Percentiles rank a stretch among this genome's conserved stretches.
Conservation (phyloP, 805 yeast genomes). For the Myxozyma melibiosi region DNA sequence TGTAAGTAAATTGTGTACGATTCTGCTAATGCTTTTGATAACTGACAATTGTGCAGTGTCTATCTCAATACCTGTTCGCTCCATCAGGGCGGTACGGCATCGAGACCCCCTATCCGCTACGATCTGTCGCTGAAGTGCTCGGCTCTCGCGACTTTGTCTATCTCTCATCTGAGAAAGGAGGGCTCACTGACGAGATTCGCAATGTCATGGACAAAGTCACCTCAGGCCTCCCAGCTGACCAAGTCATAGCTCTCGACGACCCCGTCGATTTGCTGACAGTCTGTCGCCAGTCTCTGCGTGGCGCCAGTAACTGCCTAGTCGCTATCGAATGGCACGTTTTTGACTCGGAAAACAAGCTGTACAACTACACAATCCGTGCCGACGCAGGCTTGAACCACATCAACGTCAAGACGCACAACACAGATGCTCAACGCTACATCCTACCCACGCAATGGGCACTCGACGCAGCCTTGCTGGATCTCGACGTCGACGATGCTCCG, state of each 20-base stretch:
- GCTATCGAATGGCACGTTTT: constrained; percentile 42
- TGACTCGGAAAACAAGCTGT: constrained; percentile 35
- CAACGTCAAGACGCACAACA: constrained; percentile 34
- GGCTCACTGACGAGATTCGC: constrained; percentile 37
- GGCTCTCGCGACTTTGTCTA: constrained; percentile 38
- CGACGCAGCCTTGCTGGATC: constrained; percentile 33
- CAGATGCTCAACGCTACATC: constrained; percentile 38
- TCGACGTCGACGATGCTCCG: constrained; percentile 21
- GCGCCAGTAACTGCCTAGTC: constrained; percentile 40
- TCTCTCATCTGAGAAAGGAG: constrained; percentile 21
- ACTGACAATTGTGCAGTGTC: constrained; percentile 12
- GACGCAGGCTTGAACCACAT: constrained; percentile 39
- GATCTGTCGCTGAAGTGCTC: constrained; percentile 33
- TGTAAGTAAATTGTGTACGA: neutral
- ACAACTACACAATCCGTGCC: constrained; percentile 43
- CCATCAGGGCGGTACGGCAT: constrained; percentile 40
- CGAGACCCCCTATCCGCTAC: constrained; percentile 35
- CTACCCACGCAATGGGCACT: constrained; percentile 44
- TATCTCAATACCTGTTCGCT: constrained; percentile 18
- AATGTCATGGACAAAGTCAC: constrained; percentile 38
- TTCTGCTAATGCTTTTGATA: neutral
- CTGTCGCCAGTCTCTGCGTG: constrained; percentile 40
- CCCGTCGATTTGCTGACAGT: constrained; percentile 35
- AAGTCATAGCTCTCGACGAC: constrained; percentile 34
- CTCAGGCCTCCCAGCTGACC: constrained; percentile 37